phyloP scores from a whole-genome alignment of 2,329 filamentous ascomycete genomes.

The Tolypocladium paradoxum region DNA sequence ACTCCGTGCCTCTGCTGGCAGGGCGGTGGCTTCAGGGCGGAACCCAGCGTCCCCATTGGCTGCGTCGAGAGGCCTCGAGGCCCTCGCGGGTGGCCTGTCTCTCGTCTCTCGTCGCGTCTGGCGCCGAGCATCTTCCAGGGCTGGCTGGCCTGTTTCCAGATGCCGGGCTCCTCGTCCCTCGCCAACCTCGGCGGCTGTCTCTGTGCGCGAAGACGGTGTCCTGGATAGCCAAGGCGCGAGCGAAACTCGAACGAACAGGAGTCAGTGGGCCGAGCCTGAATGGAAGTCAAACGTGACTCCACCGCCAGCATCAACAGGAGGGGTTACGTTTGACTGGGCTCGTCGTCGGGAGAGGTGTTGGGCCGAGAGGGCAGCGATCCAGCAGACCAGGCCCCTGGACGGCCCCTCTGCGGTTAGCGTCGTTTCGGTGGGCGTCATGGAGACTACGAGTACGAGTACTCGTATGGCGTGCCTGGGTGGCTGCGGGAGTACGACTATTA shows the following conservation, averaged over 20 bases:
- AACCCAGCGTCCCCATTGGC: constrained; percentile 4
- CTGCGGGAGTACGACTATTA: too few species aligned
- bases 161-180: not conserved
- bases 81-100: not conserved
- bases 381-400: not conserved
- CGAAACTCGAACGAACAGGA: not conserved
- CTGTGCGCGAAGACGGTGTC: not conserved
- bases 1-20: not conserved
- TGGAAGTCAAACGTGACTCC: not conserved
- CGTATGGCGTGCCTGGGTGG: not conserved
- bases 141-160: not conserved
- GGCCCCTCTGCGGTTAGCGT: not conserved
- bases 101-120: not conserved
- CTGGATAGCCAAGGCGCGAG: not conserved
- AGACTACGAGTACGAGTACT: too few species aligned
- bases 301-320: not conserved
- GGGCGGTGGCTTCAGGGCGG: not conserved
- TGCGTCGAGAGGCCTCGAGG: not conserved
- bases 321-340: not conserved
- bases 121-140: not conserved
- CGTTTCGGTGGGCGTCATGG: too few species aligned
- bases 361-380: not conserved
- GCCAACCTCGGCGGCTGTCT: not conserved
- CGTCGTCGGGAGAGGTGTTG: not conserved
- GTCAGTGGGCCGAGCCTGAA: not conserved